A percentile compares a stretch with the other conserved stretches of the same genome.
Conservation (phyloP, 305 asterid species). For the Fraxinus latifolia region DNA sequence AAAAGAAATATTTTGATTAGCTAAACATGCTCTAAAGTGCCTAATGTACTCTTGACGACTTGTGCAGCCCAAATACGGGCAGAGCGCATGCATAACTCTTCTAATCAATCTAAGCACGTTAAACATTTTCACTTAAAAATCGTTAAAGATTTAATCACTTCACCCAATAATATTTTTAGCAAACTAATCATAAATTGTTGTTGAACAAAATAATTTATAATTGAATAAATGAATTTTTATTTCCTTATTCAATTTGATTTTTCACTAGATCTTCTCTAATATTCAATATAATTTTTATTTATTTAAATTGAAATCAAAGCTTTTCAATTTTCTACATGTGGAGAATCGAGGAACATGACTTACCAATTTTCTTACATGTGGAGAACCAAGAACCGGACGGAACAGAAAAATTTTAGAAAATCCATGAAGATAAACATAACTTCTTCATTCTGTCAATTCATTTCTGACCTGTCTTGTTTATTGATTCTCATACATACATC, state of each 20-base stretch:
- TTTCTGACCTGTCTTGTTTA: constrained; percentile 16
- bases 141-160: not conserved
- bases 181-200: too few species aligned
- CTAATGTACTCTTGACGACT: not conserved
- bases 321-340: too few species aligned
- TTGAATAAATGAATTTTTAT: not conserved
- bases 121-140: too few species aligned
- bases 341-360: not conserved
- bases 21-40: not conserved
- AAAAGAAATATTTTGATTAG: too few species aligned
- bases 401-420: not conserved
- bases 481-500: constrained; percentile 32
- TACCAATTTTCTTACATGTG: not conserved
- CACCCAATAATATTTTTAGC: too few species aligned
- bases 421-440: not conserved
- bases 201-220: not conserved
- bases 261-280: not conserved
- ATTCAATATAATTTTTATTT: not conserved
- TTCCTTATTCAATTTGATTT: not conserved
- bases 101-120: not conserved
- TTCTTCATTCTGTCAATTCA: constrained; percentile 7
- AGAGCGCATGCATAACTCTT: too few species aligned
- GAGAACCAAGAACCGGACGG: not conserved
- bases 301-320: not conserved
- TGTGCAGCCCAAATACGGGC: not conserved